These are phyloP conservation scores for Zasmidium cellare DNA, from an alignment of 2,329 filamentous ascomycete species.

Conservation along the genomic window DNA sequence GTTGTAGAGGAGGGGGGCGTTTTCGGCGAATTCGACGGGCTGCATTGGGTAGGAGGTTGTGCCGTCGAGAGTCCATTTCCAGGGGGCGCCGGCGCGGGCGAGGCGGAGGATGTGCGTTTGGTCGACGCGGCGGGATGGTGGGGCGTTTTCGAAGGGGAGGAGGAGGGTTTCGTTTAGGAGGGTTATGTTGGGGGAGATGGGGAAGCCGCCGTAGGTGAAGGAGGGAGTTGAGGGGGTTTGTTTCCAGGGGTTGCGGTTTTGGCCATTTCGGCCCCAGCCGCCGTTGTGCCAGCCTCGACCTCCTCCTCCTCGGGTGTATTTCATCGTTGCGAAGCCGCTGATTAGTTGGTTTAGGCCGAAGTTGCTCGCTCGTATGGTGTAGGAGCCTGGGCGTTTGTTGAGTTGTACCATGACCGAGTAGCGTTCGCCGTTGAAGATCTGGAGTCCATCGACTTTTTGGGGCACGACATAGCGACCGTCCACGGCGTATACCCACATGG, in stretches of 20 bases:
- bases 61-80: conserved; percentile 1
- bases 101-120: neutral
- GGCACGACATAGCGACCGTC: conserved; percentile 51
- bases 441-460: conserved; percentile 45
- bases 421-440: conserved; percentile 53
- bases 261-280: neutral
- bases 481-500: conserved; percentile 20
- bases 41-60: neutral
- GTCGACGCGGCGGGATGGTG: neutral
- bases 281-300: neutral
- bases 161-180: neutral
- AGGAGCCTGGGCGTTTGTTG: conserved; percentile 41
- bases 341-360: conserved; percentile 5
- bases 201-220: neutral
- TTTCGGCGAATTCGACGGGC: conserved; percentile 1
- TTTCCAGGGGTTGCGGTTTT: neutral
- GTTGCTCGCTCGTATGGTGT: conserved; percentile 1
- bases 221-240: neutral
- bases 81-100: neutral
- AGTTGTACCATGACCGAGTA: conserved; percentile 54
- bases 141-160: neutral
- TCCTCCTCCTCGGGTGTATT: neutral
- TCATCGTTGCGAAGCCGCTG: conserved; percentile 5
- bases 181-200: neutral
- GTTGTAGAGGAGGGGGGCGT: neutral